Evolutionary conservation across 257 asterid genomes (phyloP), one percentile per base, ranked within the genome.

Genomic region (Salvia rosmarinus): DNA sequence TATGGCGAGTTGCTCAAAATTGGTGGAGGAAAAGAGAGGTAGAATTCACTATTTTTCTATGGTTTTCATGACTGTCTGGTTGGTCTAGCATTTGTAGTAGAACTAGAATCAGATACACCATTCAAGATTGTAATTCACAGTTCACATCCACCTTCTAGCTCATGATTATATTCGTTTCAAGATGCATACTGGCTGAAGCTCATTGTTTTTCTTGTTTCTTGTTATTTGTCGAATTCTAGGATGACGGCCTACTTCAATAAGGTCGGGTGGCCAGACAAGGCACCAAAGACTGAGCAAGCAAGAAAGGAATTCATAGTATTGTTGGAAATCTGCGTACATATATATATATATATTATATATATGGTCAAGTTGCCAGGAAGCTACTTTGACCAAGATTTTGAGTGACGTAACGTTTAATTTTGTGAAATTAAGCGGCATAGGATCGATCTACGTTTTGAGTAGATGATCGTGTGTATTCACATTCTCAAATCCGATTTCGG

Each of bases 21-120:
- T 68, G 98, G 97, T 55, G 98, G 98, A 69, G 98, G 98, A 57
- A 94, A 94, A 83, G 98, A 94, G 72, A 89, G 98, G 97, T 94
- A 78, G 23, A 61, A 61, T 50, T 58, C 23, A 37, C 23, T 35
- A n/a, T 43, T 58, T 32, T 9, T 67, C 30, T 63, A 20, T 25
- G 40, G 32, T 20, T 56, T 74, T 17, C 49, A 65, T 56, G 35
- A 0, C 37, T 5, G 4, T 4, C 6, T 7, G 28, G 16, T 74
- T 37, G 23, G 56, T 50, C 12, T 16, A 6, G 56, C 7, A 6
- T 10, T 3, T 32, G 0, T 23, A 12, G 9, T 46, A 9, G 54
- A 37, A 34, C 14, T 52, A 47, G 47, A 64, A 30, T 13, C 11
- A 8, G 46, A 16, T 44, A 5, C 52, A 46, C 52, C 9, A 46